phyloP scores from a whole-genome alignment of 306 rosid species.

The Gynostemma pentaphyllum region DNA sequence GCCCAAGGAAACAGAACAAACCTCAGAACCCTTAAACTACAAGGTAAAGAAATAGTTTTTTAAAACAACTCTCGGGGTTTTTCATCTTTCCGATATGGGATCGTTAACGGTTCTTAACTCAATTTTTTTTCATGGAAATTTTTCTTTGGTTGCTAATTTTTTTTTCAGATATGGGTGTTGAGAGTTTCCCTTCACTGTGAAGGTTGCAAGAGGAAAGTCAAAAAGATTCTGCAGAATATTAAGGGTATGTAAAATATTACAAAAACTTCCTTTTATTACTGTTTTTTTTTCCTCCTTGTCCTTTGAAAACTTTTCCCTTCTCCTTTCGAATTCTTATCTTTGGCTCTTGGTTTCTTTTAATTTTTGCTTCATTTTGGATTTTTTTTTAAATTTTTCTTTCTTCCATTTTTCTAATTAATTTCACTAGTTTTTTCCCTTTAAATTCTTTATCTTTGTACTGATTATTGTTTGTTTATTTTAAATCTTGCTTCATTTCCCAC shows the following conservation, averaged over 20 bases:
- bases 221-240: slow-evolving; percentile 37
- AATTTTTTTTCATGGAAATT: neutral
- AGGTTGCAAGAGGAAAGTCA: slow-evolving; percentile 65
- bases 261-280: neutral
- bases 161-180: slow-evolving; percentile 17
- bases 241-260: slow-evolving; percentile 34
- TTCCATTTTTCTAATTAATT: too few species aligned
- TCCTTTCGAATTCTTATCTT: neutral
- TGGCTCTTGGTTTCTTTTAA: neutral
- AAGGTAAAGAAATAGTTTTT: too few species aligned
- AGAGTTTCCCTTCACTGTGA: slow-evolving; percentile 68
- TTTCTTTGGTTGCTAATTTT: neutral
- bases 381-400: neutral
- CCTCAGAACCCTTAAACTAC: slow-evolving; percentile 37
- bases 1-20: slow-evolving; percentile 27
- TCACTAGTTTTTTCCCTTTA: neutral
- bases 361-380: neutral
- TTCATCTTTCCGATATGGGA: too few species aligned
- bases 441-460: neutral
- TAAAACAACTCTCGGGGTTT: too few species aligned
- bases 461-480: neutral
- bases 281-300: neutral
- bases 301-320: neutral
- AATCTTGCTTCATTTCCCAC: neutral
- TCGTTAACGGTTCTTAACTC: too few species aligned